These are phyloP conservation scores for Teratosphaeria viscida DNA, from an alignment of 2,329 filamentous ascomycete species.

Conservation along the genomic window DNA sequence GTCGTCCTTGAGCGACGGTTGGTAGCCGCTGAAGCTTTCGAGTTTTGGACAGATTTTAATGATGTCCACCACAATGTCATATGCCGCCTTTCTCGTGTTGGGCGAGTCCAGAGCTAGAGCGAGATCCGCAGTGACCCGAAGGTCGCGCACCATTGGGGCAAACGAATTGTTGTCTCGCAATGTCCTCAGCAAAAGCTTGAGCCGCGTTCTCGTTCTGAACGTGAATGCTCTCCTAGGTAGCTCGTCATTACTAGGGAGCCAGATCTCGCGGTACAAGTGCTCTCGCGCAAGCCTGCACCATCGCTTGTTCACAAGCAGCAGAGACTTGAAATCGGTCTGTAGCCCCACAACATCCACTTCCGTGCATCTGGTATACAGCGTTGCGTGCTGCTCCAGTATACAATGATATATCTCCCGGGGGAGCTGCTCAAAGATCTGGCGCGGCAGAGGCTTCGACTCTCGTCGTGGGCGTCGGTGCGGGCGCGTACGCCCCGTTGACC, in stretches of 20 bases:
- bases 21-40: slow-evolving; percentile 44
- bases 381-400: slow-evolving; percentile 42
- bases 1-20: slow-evolving; percentile 27
- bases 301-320: slow-evolving; percentile 45
- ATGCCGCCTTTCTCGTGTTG: slow-evolving; percentile 36
- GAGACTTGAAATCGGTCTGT: slow-evolving; percentile 42
- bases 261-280: slow-evolving; percentile 36
- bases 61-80: slow-evolving; percentile 44
- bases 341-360: slow-evolving; percentile 43
- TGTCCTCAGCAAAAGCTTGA: slow-evolving; percentile 46
- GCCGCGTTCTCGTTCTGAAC: slow-evolving; percentile 33
- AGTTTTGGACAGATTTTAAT: slow-evolving; percentile 50
- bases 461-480: background rate
- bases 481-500: slow-evolving; percentile 7
- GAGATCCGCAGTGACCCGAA: slow-evolving; percentile 43
- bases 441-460: slow-evolving; percentile 13
- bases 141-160: slow-evolving; percentile 42
- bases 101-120: slow-evolving; percentile 24
- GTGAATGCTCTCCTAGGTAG: slow-evolving; percentile 33
- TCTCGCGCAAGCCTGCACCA: slow-evolving; percentile 45
- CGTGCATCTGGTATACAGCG: slow-evolving; percentile 27
- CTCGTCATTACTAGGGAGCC: slow-evolving; percentile 21
- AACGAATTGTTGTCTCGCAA: slow-evolving; percentile 42
- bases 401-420: slow-evolving; percentile 46
- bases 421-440: slow-evolving; percentile 34